Evolutionary conservation across 371 early-diverging fungal genomes (phyloP), one percentile per base, ranked within the genome.

Genomic region (Mortierella sp.): DNA sequence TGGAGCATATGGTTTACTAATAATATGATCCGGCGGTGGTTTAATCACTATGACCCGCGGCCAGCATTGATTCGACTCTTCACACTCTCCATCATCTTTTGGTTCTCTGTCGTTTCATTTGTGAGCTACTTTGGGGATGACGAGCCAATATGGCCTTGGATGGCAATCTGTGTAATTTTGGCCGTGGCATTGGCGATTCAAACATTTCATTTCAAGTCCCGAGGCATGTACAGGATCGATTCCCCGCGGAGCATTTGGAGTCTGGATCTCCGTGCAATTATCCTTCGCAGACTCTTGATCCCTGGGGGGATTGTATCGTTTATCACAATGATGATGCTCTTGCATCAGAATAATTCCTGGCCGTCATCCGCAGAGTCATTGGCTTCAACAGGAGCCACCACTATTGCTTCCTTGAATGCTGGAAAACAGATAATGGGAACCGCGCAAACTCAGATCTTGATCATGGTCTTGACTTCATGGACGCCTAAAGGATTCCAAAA

Each of bases 1-100:
- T 90, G 91, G 89, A 89, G 88, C 61, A 88, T 85, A 76, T 85
- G 86, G 61, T 58, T 91, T 17, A 82, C 88, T 15, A 89, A 85
- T 28, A 85, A 86, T 58, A 85, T 91, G 84, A 86, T 89, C 83
- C 83, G 85, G 40, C 86, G 88, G 42, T 91, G 91, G 91, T 72
- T 88, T 32, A 86, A 85, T 64, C 86, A 86, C 66, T 89, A 89
- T 66, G 89, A 91, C 55, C 84, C 89, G 12, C 86, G 85, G 26
- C 87, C 86, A 53, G 87, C 89, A 49, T 83, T 89, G 51, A 85
- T 88, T 56, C 88, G 91, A n/a, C 72, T 89, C 23, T 74, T 89
- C 12, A 85, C 87, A 3, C 76, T 91, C 45, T 87, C 83, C 22
- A 83, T 85, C 45, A 83, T 88, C 12, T 88, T 84, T 49, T 87